Base-by-base conservation (phyloP, 768 basidiomycete genomes). In the Amanita exitialis region DNA sequence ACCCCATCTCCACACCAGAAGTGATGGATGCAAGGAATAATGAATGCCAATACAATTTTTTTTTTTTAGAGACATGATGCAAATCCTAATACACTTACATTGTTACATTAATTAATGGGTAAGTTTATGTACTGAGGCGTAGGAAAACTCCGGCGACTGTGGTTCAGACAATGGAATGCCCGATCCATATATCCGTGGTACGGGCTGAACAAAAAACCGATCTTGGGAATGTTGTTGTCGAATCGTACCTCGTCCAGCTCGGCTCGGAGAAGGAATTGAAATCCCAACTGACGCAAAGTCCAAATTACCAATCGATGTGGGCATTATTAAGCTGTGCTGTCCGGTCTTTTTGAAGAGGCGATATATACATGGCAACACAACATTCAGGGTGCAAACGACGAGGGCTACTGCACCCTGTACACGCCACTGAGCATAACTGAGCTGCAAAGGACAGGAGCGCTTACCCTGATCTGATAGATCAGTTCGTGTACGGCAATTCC, bases 331-430 rank as follows among this genome's bases (percentile, higher is more conserved):
- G 27, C 25, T 8, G 20, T 2, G 13, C 16, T 36, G 28, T 23
- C 28, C 45, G 2, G 21, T 35, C 10, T 36, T 42, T 41, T 13
- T 39, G 28, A 53, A 47, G 6, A 47, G 27, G 12, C 52, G 44
- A 32, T 53, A 53, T 9, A 53, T 13, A 28, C 46, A 53, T 1
- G 52, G 44, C 8, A 53, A 23, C 30, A 64, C 55, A 9, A 62
- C 61, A 41, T 57, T 43, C 6, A 60, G 44, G 46, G 60, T 64
- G 56, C 55, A 64, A 10, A 62, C 59, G 2, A 60, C 21, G 0
- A 64, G 53, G 1, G 56, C 49, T 4, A 58, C 42, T 5, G 58
- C 47, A 5, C 53, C 58, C 62, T 64, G 27, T 7, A 27, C 10
- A 2, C 10, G n/a, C 23, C 12, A 16, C 35, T 34, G 48, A 32